Percentiles rank a stretch among this genome's conserved stretches.
Evolutionary conservation across 2,329 filamentous ascomycete species (phyloP).

Genomic region (Tolypocladium amazonense): DNA sequence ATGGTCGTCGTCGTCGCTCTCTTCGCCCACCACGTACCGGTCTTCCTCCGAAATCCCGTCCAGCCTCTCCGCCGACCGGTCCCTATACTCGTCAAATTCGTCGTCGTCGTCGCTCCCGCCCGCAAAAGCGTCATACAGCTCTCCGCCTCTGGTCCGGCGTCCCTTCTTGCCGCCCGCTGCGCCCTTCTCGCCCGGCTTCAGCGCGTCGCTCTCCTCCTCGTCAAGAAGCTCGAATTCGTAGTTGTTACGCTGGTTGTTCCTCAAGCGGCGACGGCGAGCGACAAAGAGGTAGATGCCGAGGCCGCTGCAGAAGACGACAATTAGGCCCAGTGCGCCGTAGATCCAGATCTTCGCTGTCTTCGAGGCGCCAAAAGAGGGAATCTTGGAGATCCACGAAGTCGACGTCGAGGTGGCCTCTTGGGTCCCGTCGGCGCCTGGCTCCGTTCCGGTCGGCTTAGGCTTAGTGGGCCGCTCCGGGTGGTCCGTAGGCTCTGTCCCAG

Average conservation of each 20-base stretch:
- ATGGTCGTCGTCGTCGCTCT: constrained; percentile 22
- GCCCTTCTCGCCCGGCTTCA: constrained; percentile 36
- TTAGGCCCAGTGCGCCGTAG: constrained; percentile 74
- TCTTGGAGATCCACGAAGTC: constrained; percentile 74
- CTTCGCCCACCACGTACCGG: constrained; percentile 41
- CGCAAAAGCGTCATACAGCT: constrained; percentile 96
- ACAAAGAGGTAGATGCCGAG: constrained; percentile 75
- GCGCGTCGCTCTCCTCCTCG: constrained; percentile 59
- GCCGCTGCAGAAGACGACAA: constrained; percentile 70
- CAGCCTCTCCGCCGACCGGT: constrained; percentile 20
- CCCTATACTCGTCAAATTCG: constrained; percentile 33
- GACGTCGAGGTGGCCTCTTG: constrained; percentile 32
- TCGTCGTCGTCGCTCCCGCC: constrained; percentile 65
- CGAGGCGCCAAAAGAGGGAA: constrained; percentile 83
- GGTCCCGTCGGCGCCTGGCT: constrained; percentile 17
- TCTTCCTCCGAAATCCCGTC: constrained; percentile 17
- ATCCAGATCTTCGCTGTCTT: constrained; percentile 90
- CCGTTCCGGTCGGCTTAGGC: constrained; percentile 21
- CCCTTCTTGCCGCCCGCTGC: constrained; percentile 28
- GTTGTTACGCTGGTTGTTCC: constrained; percentile 64
- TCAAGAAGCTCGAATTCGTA: constrained; percentile 94
- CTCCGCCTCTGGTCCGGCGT: constrained; percentile 59
- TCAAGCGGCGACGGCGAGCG: constrained; percentile 65
- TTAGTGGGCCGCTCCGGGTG: constrained; percentile 55
- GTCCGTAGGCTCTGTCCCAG: constrained; percentile 42